These are phyloP conservation scores for Candida pseudocylindracea DNA, from an alignment of 1,139 yeast species.

Conservation along the genomic window DNA sequence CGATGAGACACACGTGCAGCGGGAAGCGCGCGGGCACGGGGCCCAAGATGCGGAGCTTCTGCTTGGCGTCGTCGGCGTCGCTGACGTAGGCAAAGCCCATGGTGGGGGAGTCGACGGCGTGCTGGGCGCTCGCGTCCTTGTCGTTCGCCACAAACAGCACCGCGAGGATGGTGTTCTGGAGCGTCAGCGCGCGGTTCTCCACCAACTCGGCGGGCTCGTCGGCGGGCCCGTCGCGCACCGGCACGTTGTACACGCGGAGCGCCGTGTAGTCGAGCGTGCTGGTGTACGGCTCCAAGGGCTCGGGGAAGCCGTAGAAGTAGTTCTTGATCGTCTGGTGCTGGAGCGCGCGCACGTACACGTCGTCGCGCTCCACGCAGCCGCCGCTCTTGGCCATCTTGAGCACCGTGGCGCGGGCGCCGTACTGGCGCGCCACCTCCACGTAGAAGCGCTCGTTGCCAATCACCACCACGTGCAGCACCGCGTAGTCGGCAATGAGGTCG, in stretches of 20 bases:
- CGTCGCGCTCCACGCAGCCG: slow-evolving; percentile 57
- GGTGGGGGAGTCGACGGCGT: slow-evolving; percentile 25
- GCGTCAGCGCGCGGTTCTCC: too few relatives aligned
- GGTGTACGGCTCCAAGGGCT: slow-evolving; percentile 52
- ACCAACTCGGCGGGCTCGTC: too few relatives aligned
- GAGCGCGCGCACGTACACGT: slow-evolving; percentile 36
- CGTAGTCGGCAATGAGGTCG: slow-evolving; percentile 38
- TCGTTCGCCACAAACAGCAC: too few relatives aligned
- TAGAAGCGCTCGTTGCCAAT: slow-evolving; percentile 44
- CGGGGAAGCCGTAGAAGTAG: slow-evolving; percentile 66
- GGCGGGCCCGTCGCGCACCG: too few relatives aligned
- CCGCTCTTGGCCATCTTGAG: slow-evolving; percentile 50
- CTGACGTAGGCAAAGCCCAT: slow-evolving; percentile 38
- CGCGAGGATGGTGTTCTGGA: too few relatives aligned
- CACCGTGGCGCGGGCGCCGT: slow-evolving; percentile 21
- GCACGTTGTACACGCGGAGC: slow-evolving; percentile 13
- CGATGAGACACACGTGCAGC: slow-evolving; percentile 35
- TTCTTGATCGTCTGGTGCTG: slow-evolving; percentile 69
- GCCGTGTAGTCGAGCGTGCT: slow-evolving; percentile 18
- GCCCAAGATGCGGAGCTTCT: slow-evolving; percentile 48
- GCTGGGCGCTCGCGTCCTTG: too few relatives aligned
- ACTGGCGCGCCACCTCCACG: slow-evolving; percentile 37
- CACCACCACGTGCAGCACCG: slow-evolving; percentile 30
- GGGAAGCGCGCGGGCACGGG: slow-evolving; percentile 86
- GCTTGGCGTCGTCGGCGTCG: slow-evolving; percentile 38